Base-by-base conservation (phyloP, 768 basidiomycete species). In the Naganishia vaughanmartiniae region DNA sequence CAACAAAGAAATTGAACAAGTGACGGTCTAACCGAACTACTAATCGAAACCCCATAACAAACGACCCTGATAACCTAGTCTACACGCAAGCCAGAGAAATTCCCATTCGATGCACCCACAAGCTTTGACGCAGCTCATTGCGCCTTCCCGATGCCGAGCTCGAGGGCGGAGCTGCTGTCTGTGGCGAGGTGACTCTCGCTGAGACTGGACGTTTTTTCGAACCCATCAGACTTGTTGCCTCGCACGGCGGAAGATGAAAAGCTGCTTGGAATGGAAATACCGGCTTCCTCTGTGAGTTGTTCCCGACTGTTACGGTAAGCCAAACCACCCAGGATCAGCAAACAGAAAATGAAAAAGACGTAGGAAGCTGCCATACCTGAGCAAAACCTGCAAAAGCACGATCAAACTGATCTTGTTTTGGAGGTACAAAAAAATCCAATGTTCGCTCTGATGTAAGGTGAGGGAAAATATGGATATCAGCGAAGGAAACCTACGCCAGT, bases 321-420 rank as follows among this genome's bases (percentile, higher is more conserved):
- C 42, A 42, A 63, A 15, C 9, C n/a, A n/a, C 34, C 11, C 9
- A 36, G 33, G 21, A 28, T 21, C 24, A 26, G 36, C 42, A 30
- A 21, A 45, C 28, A 45, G 36, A 26, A 11, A 56, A 6, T 12
- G 30, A 30, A 31, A n/a, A 9, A n/a, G 3, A 42, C 33, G 39
- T 9, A 21, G n/a, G 4, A n/a, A n/a, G 15, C n/a, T 24, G 11
- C n/a, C 57, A n/a, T 45, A 45, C 60, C 60, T 63, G n/a, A 63
- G 42, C 39, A 63, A 34, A 9, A 63, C 60, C 15, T 45, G 60
- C 42, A 63, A 30, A 36, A 63, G 39, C 10, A 63, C 60, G 21
- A 42, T 45, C 60, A 45, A 26, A 36, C 39, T 45, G 60, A 45
- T 30, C 14, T 26, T 26, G 11, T 63, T 63, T 24, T 63, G 60